Conservation (phyloP, 495 filamentous ascomycete species). For the Aspergillus campestris region DNA sequence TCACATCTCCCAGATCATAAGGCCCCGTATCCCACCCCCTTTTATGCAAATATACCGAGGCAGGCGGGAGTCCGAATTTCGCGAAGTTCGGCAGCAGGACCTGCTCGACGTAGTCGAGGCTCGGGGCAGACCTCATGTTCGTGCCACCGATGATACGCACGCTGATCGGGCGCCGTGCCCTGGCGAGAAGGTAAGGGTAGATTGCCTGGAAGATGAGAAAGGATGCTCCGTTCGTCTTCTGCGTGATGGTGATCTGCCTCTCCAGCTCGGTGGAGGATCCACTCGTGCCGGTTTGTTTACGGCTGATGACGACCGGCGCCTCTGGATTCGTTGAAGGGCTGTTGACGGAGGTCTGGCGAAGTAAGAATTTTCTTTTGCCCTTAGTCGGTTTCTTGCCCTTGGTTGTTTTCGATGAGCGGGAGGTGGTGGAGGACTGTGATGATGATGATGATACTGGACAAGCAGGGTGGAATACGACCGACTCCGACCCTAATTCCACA, state of each 20-base stretch:
- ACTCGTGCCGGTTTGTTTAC: neutral
- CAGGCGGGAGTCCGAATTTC: constrained; percentile 48
- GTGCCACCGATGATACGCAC: constrained; percentile 69
- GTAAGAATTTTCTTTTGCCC: no score
- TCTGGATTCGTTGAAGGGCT: neutral
- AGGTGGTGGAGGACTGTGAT: no score
- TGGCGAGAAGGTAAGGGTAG: constrained; percentile 59
- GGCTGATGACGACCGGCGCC: constrained; percentile 2
- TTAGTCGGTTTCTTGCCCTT: no score
- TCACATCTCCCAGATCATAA: constrained; percentile 47
- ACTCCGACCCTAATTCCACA: constrained; percentile 45
- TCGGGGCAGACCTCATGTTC: constrained; percentile 63
- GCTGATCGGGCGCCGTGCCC: neutral
- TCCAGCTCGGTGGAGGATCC: no score
- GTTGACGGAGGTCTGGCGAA: no score
- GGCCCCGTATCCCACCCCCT: constrained; percentile 63
- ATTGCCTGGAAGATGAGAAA: constrained; percentile 76
- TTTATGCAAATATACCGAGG: constrained; percentile 46
- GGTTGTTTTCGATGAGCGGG: no score
- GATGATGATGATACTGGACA: neutral
- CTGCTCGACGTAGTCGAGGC: constrained; percentile 68
- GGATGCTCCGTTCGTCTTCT: constrained; percentile 35
- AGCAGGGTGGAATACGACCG: constrained; percentile 43
- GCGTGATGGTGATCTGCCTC: constrained; percentile 24
- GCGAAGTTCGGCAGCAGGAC: constrained; percentile 66